These are phyloP conservation scores for Venturia oleaginea DNA, from an alignment of 2,329 filamentous ascomycete species.

Conservation along the genomic window DNA sequence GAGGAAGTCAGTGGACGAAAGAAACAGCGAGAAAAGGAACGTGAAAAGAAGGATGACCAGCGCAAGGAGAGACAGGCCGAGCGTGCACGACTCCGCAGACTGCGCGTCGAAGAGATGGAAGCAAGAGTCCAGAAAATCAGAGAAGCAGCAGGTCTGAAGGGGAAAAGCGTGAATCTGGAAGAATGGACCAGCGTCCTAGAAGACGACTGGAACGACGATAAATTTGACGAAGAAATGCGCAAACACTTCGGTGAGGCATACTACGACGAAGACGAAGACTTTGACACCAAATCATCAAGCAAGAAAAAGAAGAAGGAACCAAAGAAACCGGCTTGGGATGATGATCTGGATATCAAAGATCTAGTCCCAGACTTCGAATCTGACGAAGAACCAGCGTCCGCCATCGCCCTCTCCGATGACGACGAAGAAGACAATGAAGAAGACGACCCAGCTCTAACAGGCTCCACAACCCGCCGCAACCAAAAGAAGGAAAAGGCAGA, in stretches of 20 bases:
- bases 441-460: conserved; percentile 35
- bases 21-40: conserved; percentile 69
- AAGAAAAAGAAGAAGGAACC: conserved; percentile 47
- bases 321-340: conserved; percentile 88
- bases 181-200: conserved; percentile 82
- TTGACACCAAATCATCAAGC: conserved; percentile 34
- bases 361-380: conserved; percentile 80
- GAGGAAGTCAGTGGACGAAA: conserved; percentile 72
- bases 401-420: conserved; percentile 48
- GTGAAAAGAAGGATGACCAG: conserved; percentile 67
- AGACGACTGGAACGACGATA: conserved; percentile 76
- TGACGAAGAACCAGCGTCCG: conserved; percentile 38
- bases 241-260: conserved; percentile 84
- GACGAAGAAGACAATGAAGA: conserved; percentile 34
- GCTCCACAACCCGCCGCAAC: conserved; percentile 33
- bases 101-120: conserved; percentile 87
- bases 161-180: conserved; percentile 58
- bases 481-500: conserved; percentile 54
- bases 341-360: conserved; percentile 96
- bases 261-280: conserved; percentile 46
- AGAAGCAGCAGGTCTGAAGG: conserved; percentile 71
- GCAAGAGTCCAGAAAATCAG: conserved; percentile 81
- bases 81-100: conserved; percentile 70
- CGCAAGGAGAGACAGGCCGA: conserved; percentile 70
- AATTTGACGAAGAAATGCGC: conserved; percentile 87